phyloP scores from a whole-genome alignment of 176 grass and related monocot genomes.

The Saccharum spontaneum region DNA sequence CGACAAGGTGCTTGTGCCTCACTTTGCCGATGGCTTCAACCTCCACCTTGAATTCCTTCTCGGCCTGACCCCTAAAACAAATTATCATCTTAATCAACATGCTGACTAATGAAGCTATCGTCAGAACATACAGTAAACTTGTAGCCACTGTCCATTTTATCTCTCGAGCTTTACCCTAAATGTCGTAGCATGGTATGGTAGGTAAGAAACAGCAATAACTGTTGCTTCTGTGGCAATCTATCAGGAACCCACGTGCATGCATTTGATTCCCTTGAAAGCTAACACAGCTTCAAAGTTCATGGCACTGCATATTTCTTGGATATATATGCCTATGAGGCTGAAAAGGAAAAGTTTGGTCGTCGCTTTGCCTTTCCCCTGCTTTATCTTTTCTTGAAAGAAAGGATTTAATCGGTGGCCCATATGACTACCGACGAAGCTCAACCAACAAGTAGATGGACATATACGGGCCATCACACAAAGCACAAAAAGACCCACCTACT shows the following conservation, averaged over 20 bases:
- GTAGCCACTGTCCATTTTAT: background rate
- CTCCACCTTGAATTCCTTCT: slow-evolving; percentile 99
- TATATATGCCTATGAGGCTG: slow-evolving; percentile 21
- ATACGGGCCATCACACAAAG: slow-evolving; percentile 46
- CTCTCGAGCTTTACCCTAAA: background rate
- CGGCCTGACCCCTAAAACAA: slow-evolving; percentile 78
- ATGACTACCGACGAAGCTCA: slow-evolving; percentile 38
- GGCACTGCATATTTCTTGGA: background rate
- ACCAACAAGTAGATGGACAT: slow-evolving; percentile 54
- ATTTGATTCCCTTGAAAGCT: slow-evolving; percentile 44
- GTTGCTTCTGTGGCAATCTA: slow-evolving; percentile 25
- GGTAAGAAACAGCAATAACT: slow-evolving; percentile 18
- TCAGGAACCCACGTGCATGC: slow-evolving; percentile 32
- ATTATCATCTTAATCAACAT: background rate
- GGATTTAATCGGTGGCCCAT: slow-evolving; percentile 36
- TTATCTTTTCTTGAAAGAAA: slow-evolving; percentile 67
- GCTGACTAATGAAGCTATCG: background rate
- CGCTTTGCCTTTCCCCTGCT: slow-evolving; percentile 48
- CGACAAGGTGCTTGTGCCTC: slow-evolving; percentile 90
- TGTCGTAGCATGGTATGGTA: background rate
- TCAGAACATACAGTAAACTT: background rate
- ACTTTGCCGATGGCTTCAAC: slow-evolving; percentile 96
- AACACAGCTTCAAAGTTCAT: slow-evolving; percentile 38
- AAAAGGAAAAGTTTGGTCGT: slow-evolving; percentile 46
- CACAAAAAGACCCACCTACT: slow-evolving; percentile 56